These are phyloP conservation scores for Hemisphaericaspora xylofermentans DNA, from an alignment of 1,139 yeast species.

Conservation along the genomic window DNA sequence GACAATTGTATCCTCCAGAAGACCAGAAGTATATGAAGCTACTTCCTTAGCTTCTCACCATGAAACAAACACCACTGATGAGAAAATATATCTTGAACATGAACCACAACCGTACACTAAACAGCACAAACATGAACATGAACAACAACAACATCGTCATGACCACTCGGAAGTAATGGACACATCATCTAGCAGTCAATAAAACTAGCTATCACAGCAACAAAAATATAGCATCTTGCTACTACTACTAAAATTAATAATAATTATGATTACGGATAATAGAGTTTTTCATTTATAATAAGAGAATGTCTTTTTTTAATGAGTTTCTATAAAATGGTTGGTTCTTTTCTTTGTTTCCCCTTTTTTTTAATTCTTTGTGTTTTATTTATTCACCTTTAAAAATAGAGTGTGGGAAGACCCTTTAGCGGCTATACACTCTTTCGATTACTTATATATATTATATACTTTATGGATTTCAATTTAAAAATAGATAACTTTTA, in stretches of 20 bases:
- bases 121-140: constrained; percentile 1
- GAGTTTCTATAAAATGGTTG: background rate
- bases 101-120: constrained; percentile 5
- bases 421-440: no score
- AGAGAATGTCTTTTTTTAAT: constrained; percentile 1
- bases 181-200: constrained; percentile 4
- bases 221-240: background rate
- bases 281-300: constrained; percentile 4
- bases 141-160: constrained; percentile 2
- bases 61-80: constrained; percentile 2
- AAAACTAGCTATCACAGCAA: background rate
- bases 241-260: background rate
- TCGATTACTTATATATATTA: no score
- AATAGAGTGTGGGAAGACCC: no score
- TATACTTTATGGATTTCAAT: no score
- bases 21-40: constrained; percentile 4
- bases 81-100: constrained; percentile 1
- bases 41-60: constrained; percentile 3
- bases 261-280: background rate
- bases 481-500: no score
- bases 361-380: background rate
- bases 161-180: constrained; percentile 1
- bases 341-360: background rate
- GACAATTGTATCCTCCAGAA: background rate
- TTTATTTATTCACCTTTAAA: background rate